Evolutionary conservation across 164 flowering plant species (phyloP).

Genomic region (Buxus sempervirens): DNA sequence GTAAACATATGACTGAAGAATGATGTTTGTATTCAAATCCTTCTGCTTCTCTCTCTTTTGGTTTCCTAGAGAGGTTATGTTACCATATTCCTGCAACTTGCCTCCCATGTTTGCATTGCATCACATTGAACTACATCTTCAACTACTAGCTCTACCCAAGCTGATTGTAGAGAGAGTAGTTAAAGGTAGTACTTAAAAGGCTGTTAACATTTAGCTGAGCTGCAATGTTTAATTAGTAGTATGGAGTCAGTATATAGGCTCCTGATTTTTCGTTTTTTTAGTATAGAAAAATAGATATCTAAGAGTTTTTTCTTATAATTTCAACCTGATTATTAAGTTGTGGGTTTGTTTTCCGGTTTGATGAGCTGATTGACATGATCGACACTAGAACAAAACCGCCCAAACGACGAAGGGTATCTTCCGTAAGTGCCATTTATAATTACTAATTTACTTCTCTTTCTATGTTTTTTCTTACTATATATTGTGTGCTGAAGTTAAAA

Average conservation of each 20-base stretch:
- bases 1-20: conserved; percentile 22
- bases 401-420: conserved; percentile 32
- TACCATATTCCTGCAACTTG: too few species aligned
- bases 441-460: neutral
- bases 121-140: too few species aligned
- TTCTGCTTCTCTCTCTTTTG: neutral
- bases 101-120: too few species aligned
- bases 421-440: conserved; percentile 19
- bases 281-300: too few species aligned
- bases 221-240: too few species aligned
- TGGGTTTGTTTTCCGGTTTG: conserved; percentile 34
- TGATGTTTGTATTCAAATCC: neutral
- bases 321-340: conserved; percentile 12
- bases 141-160: too few species aligned
- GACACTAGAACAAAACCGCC: conserved; percentile 29
- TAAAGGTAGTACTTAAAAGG: too few species aligned
- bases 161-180: too few species aligned
- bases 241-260: too few species aligned
- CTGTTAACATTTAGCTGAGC: too few species aligned
- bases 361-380: conserved; percentile 43
- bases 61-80: neutral
- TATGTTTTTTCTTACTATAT: neutral
- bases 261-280: too few species aligned
- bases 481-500: too few species aligned
- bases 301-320: neutral